A percentile compares a stretch with the other conserved stretches of the same genome.
phyloP scores from a whole-genome alignment of 257 asterid genomes.

The Linderniella brevidens region DNA sequence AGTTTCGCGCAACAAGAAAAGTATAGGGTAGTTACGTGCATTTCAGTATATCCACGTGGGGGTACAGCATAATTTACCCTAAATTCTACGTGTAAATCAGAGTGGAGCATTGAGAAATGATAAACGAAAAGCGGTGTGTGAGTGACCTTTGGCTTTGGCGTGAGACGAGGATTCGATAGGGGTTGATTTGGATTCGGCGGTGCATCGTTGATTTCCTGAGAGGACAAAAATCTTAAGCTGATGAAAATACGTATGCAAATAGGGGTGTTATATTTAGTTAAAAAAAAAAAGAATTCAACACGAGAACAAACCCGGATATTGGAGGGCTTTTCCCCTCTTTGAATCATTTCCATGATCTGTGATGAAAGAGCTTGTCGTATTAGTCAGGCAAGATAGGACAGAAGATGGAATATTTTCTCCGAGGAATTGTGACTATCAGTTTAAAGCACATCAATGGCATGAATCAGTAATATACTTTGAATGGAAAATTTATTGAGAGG shows the following conservation, averaged over 20 bases:
- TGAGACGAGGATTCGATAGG: conserved; percentile 48
- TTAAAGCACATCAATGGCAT: no score
- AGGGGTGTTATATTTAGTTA: conserved; percentile 2
- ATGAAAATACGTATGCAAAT: conserved; percentile 1
- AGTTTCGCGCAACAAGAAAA: no score
- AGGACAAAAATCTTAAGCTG: conserved; percentile 6
- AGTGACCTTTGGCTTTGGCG: conserved; percentile 85
- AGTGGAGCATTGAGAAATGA: background rate
- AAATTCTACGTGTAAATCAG: no score
- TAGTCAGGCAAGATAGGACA: background rate
- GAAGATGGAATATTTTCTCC: no score
- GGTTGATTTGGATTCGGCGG: conserved; percentile 94
- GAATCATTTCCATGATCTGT: conserved; percentile 90
- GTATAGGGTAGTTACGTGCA: no score
- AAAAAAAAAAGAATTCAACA: conserved; percentile 3
- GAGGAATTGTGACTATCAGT: no score
- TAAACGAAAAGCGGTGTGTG: conserved; percentile 5
- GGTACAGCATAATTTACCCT: no score
- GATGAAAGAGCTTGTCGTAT: conserved; percentile 12
- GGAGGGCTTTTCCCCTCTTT: conserved; percentile 87
- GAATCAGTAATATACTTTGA: no score
- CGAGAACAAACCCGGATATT: conserved; percentile 59
- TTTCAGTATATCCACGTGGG: no score
- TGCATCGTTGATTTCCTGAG: conserved; percentile 80
- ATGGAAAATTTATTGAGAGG: no score